Conservation (phyloP, 139 green algal species). For the Picochlorum sp. region DNA sequence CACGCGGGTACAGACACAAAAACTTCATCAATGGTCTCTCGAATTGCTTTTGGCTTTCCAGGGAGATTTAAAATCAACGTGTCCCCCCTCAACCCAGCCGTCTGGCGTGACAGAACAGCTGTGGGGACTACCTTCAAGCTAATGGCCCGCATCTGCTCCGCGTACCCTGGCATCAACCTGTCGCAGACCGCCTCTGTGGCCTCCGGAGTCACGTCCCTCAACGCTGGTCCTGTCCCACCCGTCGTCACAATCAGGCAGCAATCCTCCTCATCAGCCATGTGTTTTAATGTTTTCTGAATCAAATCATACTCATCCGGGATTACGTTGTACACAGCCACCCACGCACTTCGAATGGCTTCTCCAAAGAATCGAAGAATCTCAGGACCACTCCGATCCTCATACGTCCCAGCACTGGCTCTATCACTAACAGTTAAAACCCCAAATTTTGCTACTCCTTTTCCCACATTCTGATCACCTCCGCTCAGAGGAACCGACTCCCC, state of each 20-base stretch:
- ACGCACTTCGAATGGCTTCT: slow-evolving; percentile 63
- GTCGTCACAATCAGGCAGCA: slow-evolving; percentile 87
- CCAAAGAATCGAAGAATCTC: slow-evolving; percentile 82
- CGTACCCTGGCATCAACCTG: slow-evolving; percentile 85
- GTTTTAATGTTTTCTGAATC: slow-evolving; percentile 73
- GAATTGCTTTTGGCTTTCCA: slow-evolving; percentile 86
- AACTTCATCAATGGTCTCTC: slow-evolving; percentile 86
- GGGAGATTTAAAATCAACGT: slow-evolving; percentile 84
- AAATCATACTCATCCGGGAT: slow-evolving; percentile 70
- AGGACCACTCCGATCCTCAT: slow-evolving; percentile 75
- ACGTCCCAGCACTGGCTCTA: slow-evolving; percentile 65
- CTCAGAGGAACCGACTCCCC: neutral
- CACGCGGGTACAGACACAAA: slow-evolving; percentile 84
- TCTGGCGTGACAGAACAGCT: slow-evolving; percentile 84
- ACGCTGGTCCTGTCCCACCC: slow-evolving; percentile 73
- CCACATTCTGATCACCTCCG: slow-evolving; percentile 33
- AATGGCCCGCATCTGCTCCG: slow-evolving; percentile 87
- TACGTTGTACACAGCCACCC: slow-evolving; percentile 65
- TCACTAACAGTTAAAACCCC: slow-evolving; percentile 83
- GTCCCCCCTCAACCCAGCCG: slow-evolving; percentile 71
- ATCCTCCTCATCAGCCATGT: slow-evolving; percentile 61
- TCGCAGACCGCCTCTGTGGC: slow-evolving; percentile 80
- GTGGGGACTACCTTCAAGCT: slow-evolving; percentile 81
- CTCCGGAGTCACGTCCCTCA: slow-evolving; percentile 86
- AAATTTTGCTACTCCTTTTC: slow-evolving; percentile 44